Base-by-base conservation (phyloP, 1,139 yeast genomes). In the Candida sp. region DNA sequence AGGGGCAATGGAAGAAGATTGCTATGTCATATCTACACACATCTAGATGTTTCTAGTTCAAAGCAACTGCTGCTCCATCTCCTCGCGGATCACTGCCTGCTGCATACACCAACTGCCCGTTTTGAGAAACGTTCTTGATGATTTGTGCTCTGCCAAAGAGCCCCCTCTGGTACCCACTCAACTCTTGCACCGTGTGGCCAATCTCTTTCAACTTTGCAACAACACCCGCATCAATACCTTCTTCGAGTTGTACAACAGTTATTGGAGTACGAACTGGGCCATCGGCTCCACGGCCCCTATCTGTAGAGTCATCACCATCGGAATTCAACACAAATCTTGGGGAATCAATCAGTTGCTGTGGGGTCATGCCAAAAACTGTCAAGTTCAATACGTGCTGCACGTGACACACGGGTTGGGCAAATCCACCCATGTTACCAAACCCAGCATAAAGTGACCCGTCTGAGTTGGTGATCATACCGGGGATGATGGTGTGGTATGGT, bases 391-490 rank as follows among this genome's bases (percentile, higher is more conserved):
- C 86, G 49, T 88, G 93, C 62, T 89, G 94, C 3, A 90, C 85
- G 59, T 90, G 96, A 1, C 94, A 93, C 57, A 88, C 91, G 2
- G 96, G 96, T 65, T 90, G 96, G 74, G 87, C 89, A 70, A 85
- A 90, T 0, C 94, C 96, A 25, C 96, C 96, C 93, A 89, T 90
- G 58, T 88, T 90, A 33, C 96, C 96, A 61, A 82, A 88, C 3
- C 88, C 73, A 0, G 93, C 93, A 63, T 78, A 86, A 28, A 90
- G 69, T 4, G 73, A 73, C 26, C 72, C 71, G 33, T 63, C 68
- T 11, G 26, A 5, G 8, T 69, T 70, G 1, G 77, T 67, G 34
- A 89, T 82, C 86, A 89, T 81, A 0, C 92, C 91, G 0, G 96
- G 96, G 52, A 90, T 89, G 55, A 90, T 90, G 0, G 96, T 90